Percentiles rank a stretch among this genome's conserved stretches.
phyloP scores from a whole-genome alignment of 2,329 filamentous ascomycete genomes.

The Neonectria punicea region DNA sequence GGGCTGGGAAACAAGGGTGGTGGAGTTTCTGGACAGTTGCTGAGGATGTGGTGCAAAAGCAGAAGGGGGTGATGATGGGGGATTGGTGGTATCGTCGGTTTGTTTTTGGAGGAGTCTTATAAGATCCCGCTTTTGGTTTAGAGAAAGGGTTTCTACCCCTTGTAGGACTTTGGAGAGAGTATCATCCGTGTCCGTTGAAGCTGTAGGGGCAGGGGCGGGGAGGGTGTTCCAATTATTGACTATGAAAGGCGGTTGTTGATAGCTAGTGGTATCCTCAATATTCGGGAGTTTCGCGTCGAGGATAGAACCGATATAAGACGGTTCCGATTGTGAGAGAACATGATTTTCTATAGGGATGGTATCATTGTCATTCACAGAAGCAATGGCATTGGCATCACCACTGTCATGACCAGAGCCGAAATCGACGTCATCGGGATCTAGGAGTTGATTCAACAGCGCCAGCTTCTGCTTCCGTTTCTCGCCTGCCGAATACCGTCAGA shows the following conservation, averaged over 20 bases:
- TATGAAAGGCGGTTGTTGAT: not conserved
- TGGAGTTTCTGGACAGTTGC: not conserved
- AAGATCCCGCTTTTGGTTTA: conserved; percentile 36
- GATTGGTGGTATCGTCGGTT: conserved; percentile 9
- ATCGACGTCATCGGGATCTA: conserved; percentile 40
- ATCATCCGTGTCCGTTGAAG: not conserved
- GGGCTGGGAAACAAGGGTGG: not conserved
- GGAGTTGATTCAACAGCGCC: conserved; percentile 51
- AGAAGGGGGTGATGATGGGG: not conserved
- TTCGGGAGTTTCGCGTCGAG: not conserved
- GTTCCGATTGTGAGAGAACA: not conserved
- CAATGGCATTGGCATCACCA: not conserved
- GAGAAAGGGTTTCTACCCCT: conserved; percentile 29
- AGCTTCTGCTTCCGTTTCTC: conserved; percentile 57
- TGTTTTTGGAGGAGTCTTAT: conserved; percentile 37
- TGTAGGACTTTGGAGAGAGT: conserved; percentile 29
- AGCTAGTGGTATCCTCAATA: not conserved
- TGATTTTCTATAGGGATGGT: not conserved
- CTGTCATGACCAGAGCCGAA: not conserved
- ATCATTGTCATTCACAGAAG: not conserved
- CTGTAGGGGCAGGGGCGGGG: not conserved
- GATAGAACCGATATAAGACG: not conserved
- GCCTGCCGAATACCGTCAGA: conserved; percentile 44
- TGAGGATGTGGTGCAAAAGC: not conserved
- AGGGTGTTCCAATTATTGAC: not conserved